A percentile compares a stretch with the other conserved stretches of the same genome.
phyloP scores from a whole-genome alignment of 345 rosid genomes.

The Syzygium aromaticum region DNA sequence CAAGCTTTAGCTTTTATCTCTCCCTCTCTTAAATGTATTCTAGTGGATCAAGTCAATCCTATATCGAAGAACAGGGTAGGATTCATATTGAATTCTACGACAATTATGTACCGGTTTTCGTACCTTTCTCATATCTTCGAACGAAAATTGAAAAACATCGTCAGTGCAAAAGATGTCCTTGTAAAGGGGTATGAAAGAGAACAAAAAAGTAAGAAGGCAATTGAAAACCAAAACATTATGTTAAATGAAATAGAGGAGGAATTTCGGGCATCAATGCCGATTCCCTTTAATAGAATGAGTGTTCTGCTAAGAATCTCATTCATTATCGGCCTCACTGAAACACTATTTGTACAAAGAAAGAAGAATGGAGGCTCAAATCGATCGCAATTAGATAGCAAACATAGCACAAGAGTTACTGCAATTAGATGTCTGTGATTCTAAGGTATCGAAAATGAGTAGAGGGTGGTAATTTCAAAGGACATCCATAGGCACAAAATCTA shows the following conservation, averaged over 20 bases:
- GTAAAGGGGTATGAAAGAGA: neutral
- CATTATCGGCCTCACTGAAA: neutral
- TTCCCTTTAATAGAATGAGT: neutral
- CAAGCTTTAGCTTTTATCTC: neutral
- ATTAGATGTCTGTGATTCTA: rapidly evolving
- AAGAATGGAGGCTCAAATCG: neutral
- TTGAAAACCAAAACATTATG: neutral
- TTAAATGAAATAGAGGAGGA: neutral
- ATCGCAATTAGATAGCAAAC: neutral
- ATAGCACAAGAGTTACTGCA: neutral
- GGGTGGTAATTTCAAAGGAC: neutral
- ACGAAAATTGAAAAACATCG: neutral
- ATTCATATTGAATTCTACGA: neutral
- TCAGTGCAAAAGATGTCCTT: neutral
- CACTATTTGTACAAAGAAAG: neutral
- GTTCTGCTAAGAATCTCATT: neutral
- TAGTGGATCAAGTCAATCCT: neutral
- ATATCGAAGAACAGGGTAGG: neutral
- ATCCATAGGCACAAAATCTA: neutral
- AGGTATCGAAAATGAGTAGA: neutral
- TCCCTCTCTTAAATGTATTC: neutral
- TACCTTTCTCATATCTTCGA: neutral
- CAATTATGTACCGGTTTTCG: neutral
- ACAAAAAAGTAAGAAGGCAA: neutral
- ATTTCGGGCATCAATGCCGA: neutral